A percentile compares a stretch with the other conserved stretches of the same genome.
Conservation (phyloP, 352 stramenopile species). For the Paralagenidium karlingii region DNA sequence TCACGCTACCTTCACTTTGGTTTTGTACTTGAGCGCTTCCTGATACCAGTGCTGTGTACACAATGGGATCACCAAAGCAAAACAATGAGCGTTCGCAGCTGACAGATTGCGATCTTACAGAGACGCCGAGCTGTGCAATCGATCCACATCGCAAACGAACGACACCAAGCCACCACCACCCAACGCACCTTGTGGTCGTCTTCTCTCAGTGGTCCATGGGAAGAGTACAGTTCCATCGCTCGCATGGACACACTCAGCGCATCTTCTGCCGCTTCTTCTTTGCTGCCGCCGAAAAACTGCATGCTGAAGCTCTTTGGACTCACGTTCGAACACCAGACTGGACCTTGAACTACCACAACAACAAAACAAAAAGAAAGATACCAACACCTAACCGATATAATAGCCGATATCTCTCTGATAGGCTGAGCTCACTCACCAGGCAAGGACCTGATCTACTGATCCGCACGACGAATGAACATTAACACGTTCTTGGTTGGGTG, state of each 20-base stretch:
- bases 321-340: too few relatives aligned
- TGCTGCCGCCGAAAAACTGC: constrained; percentile 23
- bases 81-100: not conserved
- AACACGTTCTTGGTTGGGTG: too few relatives aligned
- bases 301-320: too few relatives aligned
- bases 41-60: not conserved
- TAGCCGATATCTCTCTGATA: too few relatives aligned
- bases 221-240: constrained; percentile 12
- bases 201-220: constrained; percentile 8
- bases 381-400: too few relatives aligned
- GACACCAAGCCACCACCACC: not conserved
- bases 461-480: too few relatives aligned
- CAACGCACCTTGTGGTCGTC: constrained; percentile 16
- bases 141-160: constrained; percentile 1
- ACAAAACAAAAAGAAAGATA: too few relatives aligned
- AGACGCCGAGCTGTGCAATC: not conserved
- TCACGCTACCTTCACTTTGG: constrained; percentile 9
- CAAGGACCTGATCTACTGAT: too few relatives aligned
- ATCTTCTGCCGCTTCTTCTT: constrained; percentile 13
- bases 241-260: constrained; percentile 22
- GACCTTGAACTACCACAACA: too few relatives aligned
- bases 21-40: not conserved
- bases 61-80: not conserved
- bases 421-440: too few relatives aligned
- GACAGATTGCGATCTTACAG: constrained; percentile 2